Evolutionary conservation across 179 eudicot genomes (phyloP).

Genomic region (Beta lomatogona): DNA sequence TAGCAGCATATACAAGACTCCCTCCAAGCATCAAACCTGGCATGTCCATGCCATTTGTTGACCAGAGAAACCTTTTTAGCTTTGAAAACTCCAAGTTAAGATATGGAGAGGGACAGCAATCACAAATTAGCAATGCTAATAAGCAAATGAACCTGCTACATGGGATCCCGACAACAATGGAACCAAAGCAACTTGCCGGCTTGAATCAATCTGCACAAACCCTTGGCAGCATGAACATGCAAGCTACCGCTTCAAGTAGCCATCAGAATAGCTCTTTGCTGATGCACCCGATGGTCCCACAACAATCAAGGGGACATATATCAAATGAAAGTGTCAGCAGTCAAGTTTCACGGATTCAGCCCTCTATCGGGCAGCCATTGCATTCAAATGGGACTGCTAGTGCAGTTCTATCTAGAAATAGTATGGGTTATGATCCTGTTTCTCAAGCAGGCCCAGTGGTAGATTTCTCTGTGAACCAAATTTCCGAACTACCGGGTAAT

Average conservation of each 20-base stretch:
- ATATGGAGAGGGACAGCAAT: constrained; percentile 57
- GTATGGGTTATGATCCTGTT: constrained; percentile 40
- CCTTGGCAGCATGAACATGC: constrained; percentile 45
- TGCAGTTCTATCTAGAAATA: constrained; percentile 40
- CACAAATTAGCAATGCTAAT: constrained; percentile 35
- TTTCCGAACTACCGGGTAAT: constrained; percentile 47
- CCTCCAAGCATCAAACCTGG: constrained; percentile 53
- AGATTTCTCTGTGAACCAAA: constrained; percentile 52
- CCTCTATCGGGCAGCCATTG: constrained; percentile 46
- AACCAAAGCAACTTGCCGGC: constrained; percentile 66
- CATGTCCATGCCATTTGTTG: constrained; percentile 64
- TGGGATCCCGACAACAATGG: constrained; percentile 88
- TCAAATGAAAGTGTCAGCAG: constrained; percentile 42
- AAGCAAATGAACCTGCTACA: constrained; percentile 76
- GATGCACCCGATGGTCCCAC: constrained; percentile 62
- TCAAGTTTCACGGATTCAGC: constrained; percentile 46
- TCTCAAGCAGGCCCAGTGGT: constrained; percentile 48
- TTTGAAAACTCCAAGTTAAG: constrained; percentile 64
- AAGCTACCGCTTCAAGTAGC: constrained; percentile 41
- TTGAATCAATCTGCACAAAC: constrained; percentile 57
- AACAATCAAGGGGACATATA: constrained; percentile 46
- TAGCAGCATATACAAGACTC: constrained; percentile 58
- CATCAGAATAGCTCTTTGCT: constrained; percentile 48
- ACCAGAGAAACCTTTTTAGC: constrained; percentile 86
- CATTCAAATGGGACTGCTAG: constrained; percentile 39